Conservation (phyloP, 1,284 basidiomycete genomes). For the Cerrena zonata region DNA sequence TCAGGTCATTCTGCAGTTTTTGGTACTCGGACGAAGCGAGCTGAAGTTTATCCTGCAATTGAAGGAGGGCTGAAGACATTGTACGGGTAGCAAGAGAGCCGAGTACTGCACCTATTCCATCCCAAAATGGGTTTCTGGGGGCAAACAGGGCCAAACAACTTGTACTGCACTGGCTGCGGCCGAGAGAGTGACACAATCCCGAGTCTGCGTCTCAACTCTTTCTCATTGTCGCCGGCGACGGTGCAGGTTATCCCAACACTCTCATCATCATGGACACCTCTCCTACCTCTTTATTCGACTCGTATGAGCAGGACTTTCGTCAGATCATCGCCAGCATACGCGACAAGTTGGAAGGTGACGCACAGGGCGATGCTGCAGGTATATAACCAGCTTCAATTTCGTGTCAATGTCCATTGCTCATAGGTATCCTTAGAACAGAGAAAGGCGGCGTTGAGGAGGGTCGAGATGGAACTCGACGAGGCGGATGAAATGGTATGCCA, state of each 20-base stretch:
- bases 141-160: not conserved
- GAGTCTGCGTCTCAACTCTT: not conserved
- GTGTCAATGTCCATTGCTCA: too few species aligned
- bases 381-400: too few species aligned
- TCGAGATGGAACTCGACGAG: slow-evolving; percentile 95
- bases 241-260: too few species aligned
- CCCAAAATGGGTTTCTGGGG: not conserved
- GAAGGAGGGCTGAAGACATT: not conserved
- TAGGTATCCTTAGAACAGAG: slow-evolving; percentile 73
- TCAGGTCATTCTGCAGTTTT: slow-evolving; percentile 72
- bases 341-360: slow-evolving; percentile 62
- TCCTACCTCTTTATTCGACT: slow-evolving; percentile 74
- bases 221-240: not conserved
- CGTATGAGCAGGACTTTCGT: slow-evolving; percentile 76
- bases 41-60: slow-evolving; percentile 54
- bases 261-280: slow-evolving; percentile 75
- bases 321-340: slow-evolving; percentile 65
- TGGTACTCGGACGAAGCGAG: slow-evolving; percentile 68
- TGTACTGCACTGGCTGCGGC: not conserved
- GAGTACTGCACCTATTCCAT: not conserved
- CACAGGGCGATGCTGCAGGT: slow-evolving; percentile 55
- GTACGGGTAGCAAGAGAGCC: not conserved
- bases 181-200: not conserved
- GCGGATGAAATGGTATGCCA: slow-evolving; percentile 87
- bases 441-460: slow-evolving; percentile 76